Evolutionary conservation across 345 rosid species (phyloP), one percentile per base, ranked within the genome.

Genomic region (Lenwebbia sp.): DNA sequence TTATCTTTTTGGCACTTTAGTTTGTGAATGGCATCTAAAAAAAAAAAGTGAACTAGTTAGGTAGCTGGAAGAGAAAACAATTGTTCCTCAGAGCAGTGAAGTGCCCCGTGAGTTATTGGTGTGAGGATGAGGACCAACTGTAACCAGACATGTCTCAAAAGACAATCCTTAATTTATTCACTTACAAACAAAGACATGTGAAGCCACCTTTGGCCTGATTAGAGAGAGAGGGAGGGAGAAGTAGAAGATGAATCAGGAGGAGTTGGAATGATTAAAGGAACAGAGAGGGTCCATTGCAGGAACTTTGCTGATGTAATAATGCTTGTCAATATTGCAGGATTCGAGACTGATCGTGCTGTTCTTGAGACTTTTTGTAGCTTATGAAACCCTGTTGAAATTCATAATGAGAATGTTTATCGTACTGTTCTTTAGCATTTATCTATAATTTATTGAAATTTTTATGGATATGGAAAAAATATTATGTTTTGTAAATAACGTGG

Each of bases 141-240:
- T 83, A 57, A 87, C 40, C 84, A 78, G 89, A 83, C 49, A 75
- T 76, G 14, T 60, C 74, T 60, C 74, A 13, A n/a, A 54, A 52
- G 41, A 84, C 85, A 86, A 83, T 83, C 85, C 86, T 89, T 91
- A 88, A 85, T 89, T 83, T 70, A 86, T 90, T 86, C 95, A 87
- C 94, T 93, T 93, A 92, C 90, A 89, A 90, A 96, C 98, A 96
- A 94, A 92, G 94, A 92, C 98, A 96, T 94, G 98, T 96, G 98
- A 96, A 92, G 56, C 50, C 58, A 65, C 52, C 85, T 89, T 93
- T 94, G 92, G 90, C 82, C 82, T 28, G 88, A 55, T 85, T 88
- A 88, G 83, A 91, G 55, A 70, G 62, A 86, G 37, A n/a, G 74
- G 33, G 50, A 26, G 56, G 44, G 44, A 51, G 62, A 5, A 30